Conservation (phyloP, 2,329 filamentous ascomycete genomes). For the Sclerotinia spermophila region DNA sequence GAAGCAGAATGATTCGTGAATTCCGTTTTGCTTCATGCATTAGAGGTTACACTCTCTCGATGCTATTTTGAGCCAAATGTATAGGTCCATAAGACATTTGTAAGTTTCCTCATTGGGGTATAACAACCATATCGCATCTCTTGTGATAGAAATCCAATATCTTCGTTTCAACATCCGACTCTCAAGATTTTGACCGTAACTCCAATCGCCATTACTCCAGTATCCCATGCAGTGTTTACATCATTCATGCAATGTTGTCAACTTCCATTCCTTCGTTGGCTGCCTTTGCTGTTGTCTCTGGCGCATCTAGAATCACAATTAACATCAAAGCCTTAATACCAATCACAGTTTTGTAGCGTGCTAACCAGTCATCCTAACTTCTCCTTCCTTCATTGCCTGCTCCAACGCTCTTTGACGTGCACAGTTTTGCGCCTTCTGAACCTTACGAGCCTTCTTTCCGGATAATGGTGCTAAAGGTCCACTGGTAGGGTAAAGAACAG, state of each 20-base stretch:
- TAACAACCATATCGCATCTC: background rate
- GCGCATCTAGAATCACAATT: constrained; percentile 10
- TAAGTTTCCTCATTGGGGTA: background rate
- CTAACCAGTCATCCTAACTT: constrained; percentile 37
- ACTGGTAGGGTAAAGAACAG: constrained; percentile 35
- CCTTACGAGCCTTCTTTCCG: constrained; percentile 37
- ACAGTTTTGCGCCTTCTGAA: constrained; percentile 36
- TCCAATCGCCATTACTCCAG: constrained; percentile 14
- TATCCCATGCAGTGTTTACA: background rate
- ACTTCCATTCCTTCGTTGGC: constrained; percentile 13
- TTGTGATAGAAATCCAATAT: background rate
- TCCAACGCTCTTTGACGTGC: constrained; percentile 36
- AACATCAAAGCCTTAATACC: background rate
- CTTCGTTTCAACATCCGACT: background rate
- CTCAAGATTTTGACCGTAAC: constrained; percentile 6
- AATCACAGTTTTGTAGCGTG: background rate
- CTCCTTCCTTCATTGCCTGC: constrained; percentile 34
- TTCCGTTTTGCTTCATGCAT: background rate
- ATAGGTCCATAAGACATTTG: background rate
- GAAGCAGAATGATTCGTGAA: background rate
- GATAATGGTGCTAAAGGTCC: constrained; percentile 36
- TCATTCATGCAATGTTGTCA: constrained; percentile 12
- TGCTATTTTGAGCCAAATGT: too few relatives aligned
- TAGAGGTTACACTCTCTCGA: background rate
- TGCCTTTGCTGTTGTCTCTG: constrained; percentile 8